Percentiles rank a stretch among this genome's conserved stretches.
phyloP scores from a whole-genome alignment of 768 basidiomycete species.

The Multifurca ochricompacta region DNA sequence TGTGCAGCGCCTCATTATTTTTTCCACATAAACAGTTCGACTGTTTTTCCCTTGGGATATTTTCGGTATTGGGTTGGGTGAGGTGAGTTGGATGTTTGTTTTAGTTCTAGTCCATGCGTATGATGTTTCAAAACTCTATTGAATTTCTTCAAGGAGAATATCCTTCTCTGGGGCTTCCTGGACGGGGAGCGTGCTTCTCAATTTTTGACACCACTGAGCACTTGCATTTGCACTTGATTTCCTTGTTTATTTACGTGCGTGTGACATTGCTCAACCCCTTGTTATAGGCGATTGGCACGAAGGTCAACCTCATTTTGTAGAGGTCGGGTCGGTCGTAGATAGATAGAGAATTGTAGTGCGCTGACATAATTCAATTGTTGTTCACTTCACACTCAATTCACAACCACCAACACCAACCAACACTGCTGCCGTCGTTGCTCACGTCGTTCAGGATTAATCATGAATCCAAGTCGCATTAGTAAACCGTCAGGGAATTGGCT shows the following conservation, averaged over 20 bases:
- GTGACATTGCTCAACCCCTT: not conserved
- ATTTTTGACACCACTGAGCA: constrained; percentile 45
- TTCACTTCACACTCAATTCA: no score
- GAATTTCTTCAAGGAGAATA: constrained; percentile 95
- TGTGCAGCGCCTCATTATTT: constrained; percentile 47
- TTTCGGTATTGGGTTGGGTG: not conserved
- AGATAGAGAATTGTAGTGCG: not conserved
- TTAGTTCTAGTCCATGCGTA: constrained; percentile 23
- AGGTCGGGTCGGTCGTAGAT: not conserved
- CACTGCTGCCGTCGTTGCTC: no score
- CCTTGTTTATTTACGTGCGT: not conserved
- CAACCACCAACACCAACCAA: no score
- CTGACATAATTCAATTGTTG: constrained; percentile 11
- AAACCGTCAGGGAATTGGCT: constrained; percentile 14
- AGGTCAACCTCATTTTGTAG: not conserved
- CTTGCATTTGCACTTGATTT: not conserved
- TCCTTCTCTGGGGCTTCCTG: constrained; percentile 28
- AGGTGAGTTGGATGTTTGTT: constrained; percentile 10
- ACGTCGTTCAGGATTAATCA: not conserved
- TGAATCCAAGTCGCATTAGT: not conserved
- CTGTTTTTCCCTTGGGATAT: constrained; percentile 31
- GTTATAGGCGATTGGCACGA: not conserved
- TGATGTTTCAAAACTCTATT: constrained; percentile 55
- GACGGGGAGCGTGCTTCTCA: constrained; percentile 65
- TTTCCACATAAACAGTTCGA: constrained; percentile 39